Evolutionary conservation across 768 basidiomycete genomes (phyloP).

Genomic region (Naganishia vishniacii): DNA sequence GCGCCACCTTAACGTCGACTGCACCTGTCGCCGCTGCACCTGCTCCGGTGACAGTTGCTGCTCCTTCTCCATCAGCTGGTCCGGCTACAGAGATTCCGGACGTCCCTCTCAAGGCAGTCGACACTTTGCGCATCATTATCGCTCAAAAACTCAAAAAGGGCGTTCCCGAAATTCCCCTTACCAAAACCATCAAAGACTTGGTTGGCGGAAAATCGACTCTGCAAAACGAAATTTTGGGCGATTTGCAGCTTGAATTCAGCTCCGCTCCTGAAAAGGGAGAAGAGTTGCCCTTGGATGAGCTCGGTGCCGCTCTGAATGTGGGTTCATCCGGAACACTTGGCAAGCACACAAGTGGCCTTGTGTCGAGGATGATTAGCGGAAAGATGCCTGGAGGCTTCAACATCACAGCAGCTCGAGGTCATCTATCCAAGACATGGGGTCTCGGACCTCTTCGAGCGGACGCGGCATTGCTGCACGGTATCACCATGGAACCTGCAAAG

Average conservation of each 20-base stretch:
- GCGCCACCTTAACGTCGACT: conserved; percentile 46
- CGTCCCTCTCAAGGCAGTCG: conserved; percentile 81
- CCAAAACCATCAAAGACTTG: conserved; percentile 96
- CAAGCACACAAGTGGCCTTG: conserved; percentile 83
- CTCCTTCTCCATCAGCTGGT: conserved; percentile 51
- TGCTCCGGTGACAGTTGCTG: conserved; percentile 48
- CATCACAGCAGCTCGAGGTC: conserved; percentile 75
- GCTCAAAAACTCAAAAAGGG: conserved; percentile 98
- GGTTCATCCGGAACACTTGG: conserved; percentile 83
- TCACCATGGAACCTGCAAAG: conserved; percentile 89
- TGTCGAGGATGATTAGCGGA: conserved; percentile 83
- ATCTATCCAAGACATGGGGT: conserved; percentile 91
- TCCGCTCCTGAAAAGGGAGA: conserved; percentile 98
- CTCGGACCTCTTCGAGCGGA: conserved; percentile 86
- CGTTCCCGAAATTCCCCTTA: conserved; percentile 76
- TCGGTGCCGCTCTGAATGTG: conserved; percentile 73
- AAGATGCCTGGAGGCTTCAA: conserved; percentile 99
- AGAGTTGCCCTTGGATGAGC: conserved; percentile 90
- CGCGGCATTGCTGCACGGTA: conserved; percentile 79
- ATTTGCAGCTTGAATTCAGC: conserved; percentile 87
- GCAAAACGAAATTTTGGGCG: conserved; percentile 97
- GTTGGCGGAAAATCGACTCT: conserved; percentile 97
- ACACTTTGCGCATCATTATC: conserved; percentile 78
- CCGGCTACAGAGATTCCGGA: conserved; percentile 76
- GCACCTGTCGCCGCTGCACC: conserved; percentile 52